phyloP scores from a whole-genome alignment of 805 yeast genomes.

The Candida chauliodis region DNA sequence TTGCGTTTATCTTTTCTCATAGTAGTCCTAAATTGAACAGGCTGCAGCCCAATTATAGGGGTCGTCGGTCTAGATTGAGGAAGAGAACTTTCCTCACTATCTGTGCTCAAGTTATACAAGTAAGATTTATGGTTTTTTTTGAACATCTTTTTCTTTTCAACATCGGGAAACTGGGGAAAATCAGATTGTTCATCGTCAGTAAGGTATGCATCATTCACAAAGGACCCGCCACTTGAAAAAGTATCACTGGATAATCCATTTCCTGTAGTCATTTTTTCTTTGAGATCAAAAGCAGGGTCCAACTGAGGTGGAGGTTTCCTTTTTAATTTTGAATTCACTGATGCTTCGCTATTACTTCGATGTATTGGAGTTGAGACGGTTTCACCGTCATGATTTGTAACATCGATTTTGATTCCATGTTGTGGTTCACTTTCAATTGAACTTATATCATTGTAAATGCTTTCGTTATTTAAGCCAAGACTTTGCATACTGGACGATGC shows the following conservation, averaged over 20 bases:
- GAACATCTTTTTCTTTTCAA: constrained; percentile 12
- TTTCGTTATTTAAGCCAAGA: not conserved
- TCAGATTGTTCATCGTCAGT: not conserved
- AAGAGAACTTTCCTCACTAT: constrained; percentile 1
- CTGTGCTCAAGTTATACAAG: constrained; percentile 13
- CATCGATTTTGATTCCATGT: constrained; percentile 10
- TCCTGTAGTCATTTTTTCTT: not conserved
- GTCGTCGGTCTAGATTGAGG: not conserved
- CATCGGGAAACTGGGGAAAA: constrained; percentile 35
- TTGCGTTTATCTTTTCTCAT: constrained; percentile 44
- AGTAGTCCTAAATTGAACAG: constrained; percentile 48
- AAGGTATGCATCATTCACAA: not conserved
- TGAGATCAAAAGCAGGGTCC: not conserved
- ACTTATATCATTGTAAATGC: not conserved
- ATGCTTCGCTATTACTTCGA: not conserved
- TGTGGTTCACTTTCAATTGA: constrained; percentile 4
- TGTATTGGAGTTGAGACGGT: not conserved
- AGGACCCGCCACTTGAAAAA: constrained; percentile 6
- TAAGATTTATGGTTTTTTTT: constrained; percentile 14
- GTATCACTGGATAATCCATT: constrained; percentile 8
- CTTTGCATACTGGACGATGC: constrained; percentile 1
- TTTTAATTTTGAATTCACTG: constrained; percentile 1
- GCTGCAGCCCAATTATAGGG: constrained; percentile 13
- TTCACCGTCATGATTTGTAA: not conserved
- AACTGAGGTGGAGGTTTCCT: constrained; percentile 7